Base-by-base conservation (phyloP, 495 filamentous ascomycete genomes). In the Neurospora sp. region DNA sequence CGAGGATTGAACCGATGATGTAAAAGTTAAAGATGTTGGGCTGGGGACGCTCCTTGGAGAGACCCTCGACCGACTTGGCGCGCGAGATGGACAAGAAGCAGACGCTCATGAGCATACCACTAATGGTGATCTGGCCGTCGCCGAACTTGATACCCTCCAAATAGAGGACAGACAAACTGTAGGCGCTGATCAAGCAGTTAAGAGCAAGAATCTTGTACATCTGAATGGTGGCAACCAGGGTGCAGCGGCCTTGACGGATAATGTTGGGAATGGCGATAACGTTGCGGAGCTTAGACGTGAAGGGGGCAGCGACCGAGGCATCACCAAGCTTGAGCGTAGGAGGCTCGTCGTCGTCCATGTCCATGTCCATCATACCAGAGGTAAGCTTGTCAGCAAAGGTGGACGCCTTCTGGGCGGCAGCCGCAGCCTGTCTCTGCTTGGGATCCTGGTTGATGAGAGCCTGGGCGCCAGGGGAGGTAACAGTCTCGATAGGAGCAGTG, bases 191-290 rank as follows among this genome's bases (percentile, higher is more conserved):
- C 78, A 99, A 85, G 80, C 96, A 99, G 85, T 99, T 99, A 74
- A 99, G 85, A 27, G 96, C 96, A 71, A 99, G 88, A 78, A 99
- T 99, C 87, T 99, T 99, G 88, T 98, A 99, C 96, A 99, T 99
- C 84, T 99, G 96, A 76, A 99, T 98, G 4, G 96, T 98, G 5
- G 96, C 95, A 69, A 99, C 96, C 12, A 99, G 87, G 2, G 96
- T 98, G 83, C 96, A 99, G 73, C 96, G 91, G 70, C 96, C 96
- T 83, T 99, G 96, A 74, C 96, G 92, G 76, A 99, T 93, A 77
- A 99, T 99, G 85, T 99, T 98, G 20, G 96, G 94, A 75, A 99
- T 95, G 60, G 96, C 96, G 76, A 99, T 89, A 70, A 99, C 96
- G 78, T 98, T 97, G 72, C 94, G 93, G 38, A 99, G 87, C 83